phyloP scores from a whole-genome alignment of 2,329 filamentous ascomycete species.

The Metarhizium robertsii region DNA sequence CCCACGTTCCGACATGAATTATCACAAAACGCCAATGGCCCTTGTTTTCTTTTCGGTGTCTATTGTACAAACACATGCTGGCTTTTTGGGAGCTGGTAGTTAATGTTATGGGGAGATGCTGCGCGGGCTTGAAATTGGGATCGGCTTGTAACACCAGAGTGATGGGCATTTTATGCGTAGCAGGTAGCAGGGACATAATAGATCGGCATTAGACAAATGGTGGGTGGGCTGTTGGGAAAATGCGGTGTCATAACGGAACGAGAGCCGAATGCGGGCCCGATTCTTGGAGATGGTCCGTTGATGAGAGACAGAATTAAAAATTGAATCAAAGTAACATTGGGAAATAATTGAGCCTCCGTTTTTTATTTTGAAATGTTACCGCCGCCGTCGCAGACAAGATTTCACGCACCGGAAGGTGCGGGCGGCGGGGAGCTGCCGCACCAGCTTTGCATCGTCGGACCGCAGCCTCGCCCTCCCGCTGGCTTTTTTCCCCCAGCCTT shows the following conservation, averaged over 20 bases:
- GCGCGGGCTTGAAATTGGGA: background rate
- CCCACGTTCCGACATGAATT: background rate
- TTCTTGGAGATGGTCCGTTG: background rate
- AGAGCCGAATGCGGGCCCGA: background rate
- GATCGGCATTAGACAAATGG: constrained; percentile 1
- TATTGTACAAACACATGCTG: background rate
- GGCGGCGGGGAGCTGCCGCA: background rate
- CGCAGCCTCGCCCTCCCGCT: background rate
- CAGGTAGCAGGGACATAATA: background rate
- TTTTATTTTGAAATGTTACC: background rate
- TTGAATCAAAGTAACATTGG: background rate
- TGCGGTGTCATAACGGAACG: background rate
- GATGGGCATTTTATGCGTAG: background rate
- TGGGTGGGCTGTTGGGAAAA: background rate
- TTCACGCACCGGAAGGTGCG: background rate
- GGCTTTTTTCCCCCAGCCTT: background rate
- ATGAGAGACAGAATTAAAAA: constrained; percentile 1
- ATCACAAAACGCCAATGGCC: background rate
- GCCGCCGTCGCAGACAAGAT: background rate
- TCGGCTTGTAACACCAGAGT: constrained; percentile 1
- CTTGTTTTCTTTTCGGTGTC: background rate
- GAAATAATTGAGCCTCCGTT: background rate
- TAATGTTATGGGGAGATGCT: background rate
- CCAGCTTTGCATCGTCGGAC: background rate
- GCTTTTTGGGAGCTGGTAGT: background rate